A percentile compares a stretch with the other conserved stretches of the same genome.
Evolutionary conservation across 257 asterid genomes (phyloP).

Genomic region (Penstemon eatonii): DNA sequence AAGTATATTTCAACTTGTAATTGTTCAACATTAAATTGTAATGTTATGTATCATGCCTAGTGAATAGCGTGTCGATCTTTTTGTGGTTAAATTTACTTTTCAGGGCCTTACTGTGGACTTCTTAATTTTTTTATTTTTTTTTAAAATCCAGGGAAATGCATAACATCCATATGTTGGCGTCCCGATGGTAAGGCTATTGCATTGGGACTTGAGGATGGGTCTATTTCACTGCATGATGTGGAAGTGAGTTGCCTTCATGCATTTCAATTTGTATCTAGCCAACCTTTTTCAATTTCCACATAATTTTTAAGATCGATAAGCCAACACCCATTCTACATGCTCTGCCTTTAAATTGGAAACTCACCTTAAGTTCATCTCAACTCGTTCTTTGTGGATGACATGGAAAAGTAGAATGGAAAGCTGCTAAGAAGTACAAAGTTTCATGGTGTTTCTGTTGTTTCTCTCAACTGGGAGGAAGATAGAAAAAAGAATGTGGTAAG

Average conservation of each 20-base stretch:
- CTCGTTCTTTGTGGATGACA: slow-evolving; percentile 25
- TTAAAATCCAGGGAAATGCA: slow-evolving; percentile 57
- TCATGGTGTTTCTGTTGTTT: slow-evolving; percentile 68
- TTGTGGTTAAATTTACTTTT: not conserved
- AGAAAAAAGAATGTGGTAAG: slow-evolving; percentile 53
- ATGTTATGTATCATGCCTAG: too few species aligned
- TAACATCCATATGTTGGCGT: slow-evolving; percentile 93
- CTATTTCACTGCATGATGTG: slow-evolving; percentile 87
- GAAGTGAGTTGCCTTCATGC: slow-evolving; percentile 58
- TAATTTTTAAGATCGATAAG: not conserved
- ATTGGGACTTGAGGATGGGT: slow-evolving; percentile 90
- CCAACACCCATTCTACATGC: not conserved
- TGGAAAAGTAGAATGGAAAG: slow-evolving; percentile 76
- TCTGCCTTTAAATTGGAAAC: not conserved
- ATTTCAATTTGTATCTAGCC: not conserved
- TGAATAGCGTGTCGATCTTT: not conserved
- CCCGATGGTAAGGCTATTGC: slow-evolving; percentile 98
- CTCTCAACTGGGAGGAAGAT: slow-evolving; percentile 96
- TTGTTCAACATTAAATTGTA: too few species aligned
- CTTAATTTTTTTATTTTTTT: not conserved
- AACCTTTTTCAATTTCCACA: too few species aligned
- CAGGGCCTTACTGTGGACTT: slow-evolving; percentile 14
- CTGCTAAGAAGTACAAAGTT: slow-evolving; percentile 73
- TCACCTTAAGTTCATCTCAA: slow-evolving; percentile 16
- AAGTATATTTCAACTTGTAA: too few species aligned